Conservation (phyloP, 352 stramenopile species). For the Phytopythium aichiense region DNA sequence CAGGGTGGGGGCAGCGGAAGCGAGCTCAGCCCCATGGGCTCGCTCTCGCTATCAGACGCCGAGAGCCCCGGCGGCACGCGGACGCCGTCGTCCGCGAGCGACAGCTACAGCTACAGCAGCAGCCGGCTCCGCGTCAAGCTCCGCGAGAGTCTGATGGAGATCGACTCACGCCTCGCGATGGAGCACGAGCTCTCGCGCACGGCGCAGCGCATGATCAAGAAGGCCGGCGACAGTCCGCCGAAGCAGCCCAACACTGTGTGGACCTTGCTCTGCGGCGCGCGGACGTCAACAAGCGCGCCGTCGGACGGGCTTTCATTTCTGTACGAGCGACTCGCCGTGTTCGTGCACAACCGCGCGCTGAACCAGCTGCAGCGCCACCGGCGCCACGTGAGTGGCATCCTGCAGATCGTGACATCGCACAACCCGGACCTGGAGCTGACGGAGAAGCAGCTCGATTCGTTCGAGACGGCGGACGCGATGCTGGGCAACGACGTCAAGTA, state of each 20-base stretch:
- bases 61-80: conserved; percentile 17
- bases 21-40: conserved; percentile 18
- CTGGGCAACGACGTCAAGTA: conserved; percentile 78
- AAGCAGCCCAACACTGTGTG: conserved; percentile 46
- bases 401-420: conserved; percentile 78
- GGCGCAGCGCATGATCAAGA: conserved; percentile 25
- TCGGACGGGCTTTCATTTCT: conserved; percentile 57
- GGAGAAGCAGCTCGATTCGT: conserved; percentile 78
- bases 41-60: conserved; percentile 19
- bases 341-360: conserved; percentile 58
- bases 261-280: conserved; percentile 56
- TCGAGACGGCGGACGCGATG: conserved; percentile 65
- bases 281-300: conserved; percentile 21
- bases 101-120: conserved; percentile 9
- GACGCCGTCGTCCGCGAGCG: conserved; percentile 1
- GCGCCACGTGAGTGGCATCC: conserved; percentile 66
- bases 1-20: conserved; percentile 22
- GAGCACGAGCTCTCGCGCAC: conserved; percentile 38
- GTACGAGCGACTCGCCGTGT: conserved; percentile 46
- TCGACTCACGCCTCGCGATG: conserved; percentile 44
- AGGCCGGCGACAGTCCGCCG: conserved; percentile 14
- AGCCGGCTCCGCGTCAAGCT: conserved; percentile 60
- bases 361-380: conserved; percentile 82
- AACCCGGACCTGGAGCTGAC: conserved; percentile 78
- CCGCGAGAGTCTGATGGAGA: conserved; percentile 48